Conservation (phyloP, 2,329 filamentous ascomycete species). For the Neonectria magnoliae region DNA sequence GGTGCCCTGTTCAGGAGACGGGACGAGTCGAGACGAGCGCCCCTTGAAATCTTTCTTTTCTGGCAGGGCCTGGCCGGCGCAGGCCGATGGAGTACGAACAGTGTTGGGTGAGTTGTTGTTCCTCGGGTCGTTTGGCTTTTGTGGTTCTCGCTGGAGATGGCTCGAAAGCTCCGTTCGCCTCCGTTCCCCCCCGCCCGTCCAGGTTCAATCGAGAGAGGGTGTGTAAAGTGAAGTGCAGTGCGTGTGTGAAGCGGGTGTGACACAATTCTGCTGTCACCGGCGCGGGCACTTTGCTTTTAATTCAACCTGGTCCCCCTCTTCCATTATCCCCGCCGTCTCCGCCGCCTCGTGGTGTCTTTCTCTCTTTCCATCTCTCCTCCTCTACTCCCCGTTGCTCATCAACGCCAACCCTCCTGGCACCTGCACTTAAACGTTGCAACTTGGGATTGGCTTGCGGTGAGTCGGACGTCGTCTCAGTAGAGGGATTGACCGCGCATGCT, state of each 20-base stretch:
- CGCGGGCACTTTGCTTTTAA: slow-evolving; percentile 38
- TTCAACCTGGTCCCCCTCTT: slow-evolving; percentile 30
- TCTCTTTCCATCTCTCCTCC: slow-evolving; percentile 16
- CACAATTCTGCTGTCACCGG: slow-evolving; percentile 9
- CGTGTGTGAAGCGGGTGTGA: not conserved
- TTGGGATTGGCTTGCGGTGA: slow-evolving; percentile 9
- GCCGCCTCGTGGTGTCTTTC: slow-evolving; percentile 29
- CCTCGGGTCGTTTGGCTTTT: not conserved
- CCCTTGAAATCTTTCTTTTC: slow-evolving; percentile 5
- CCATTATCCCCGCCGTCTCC: slow-evolving; percentile 15
- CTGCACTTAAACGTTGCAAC: slow-evolving; percentile 15
- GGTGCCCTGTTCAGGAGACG: slow-evolving; percentile 6
- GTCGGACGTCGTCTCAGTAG: slow-evolving; percentile 1
- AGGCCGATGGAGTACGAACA: not conserved
- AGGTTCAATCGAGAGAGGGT: slow-evolving; percentile 7
- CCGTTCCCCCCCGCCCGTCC: slow-evolving; percentile 10
- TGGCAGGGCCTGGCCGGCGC: slow-evolving; percentile 1
- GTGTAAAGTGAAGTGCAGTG: not conserved
- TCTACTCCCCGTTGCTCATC: slow-evolving; percentile 13
- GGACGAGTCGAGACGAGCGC: slow-evolving; percentile 10
- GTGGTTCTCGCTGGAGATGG: not conserved
- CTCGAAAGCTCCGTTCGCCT: slow-evolving; percentile 17
- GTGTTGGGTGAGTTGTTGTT: not conserved
- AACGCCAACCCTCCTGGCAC: not conserved
- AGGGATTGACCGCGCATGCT: not conserved